Evolutionary conservation across 2,329 filamentous ascomycete species (phyloP).

Genomic region (Curvularia verruculosa): DNA sequence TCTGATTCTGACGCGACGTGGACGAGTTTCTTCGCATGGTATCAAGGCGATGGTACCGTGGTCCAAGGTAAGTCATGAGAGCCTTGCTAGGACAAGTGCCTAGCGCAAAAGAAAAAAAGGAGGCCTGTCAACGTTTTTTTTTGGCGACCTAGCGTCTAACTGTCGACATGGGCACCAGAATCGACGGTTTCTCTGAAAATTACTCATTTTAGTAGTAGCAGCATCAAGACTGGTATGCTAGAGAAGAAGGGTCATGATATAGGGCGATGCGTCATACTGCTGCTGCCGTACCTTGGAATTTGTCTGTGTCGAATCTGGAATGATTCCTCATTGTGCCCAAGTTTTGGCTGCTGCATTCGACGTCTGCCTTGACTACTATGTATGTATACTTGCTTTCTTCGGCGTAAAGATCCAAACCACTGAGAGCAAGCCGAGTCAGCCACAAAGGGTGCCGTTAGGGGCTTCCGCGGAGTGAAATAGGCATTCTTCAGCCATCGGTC

Average conservation of each 20-base stretch:
- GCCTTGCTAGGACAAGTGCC: constrained; percentile 9
- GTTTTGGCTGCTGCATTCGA: constrained; percentile 12
- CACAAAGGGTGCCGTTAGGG: constrained; percentile 2
- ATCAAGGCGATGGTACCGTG: constrained; percentile 4
- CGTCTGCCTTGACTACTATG: too few species aligned
- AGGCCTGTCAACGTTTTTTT: constrained; percentile 9
- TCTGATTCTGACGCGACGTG: background rate
- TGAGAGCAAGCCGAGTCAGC: constrained; percentile 11
- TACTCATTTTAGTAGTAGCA: constrained; percentile 11
- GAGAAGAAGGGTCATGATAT: constrained; percentile 6
- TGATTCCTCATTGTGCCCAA: constrained; percentile 7
- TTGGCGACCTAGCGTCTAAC: constrained; percentile 5
- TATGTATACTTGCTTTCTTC: constrained; percentile 2
- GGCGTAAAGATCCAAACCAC: background rate
- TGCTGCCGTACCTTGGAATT: constrained; percentile 14
- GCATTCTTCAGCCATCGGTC: constrained; percentile 12
- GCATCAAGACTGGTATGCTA: constrained; percentile 4
- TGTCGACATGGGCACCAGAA: constrained; percentile 11
- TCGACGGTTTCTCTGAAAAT: constrained; percentile 4
- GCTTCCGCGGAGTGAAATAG: constrained; percentile 4
- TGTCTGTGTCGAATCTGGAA: constrained; percentile 8
- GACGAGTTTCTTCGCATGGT: background rate
- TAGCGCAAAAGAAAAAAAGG: constrained; percentile 4
- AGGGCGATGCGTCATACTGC: constrained; percentile 14
- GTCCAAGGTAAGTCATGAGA: constrained; percentile 9